Percentiles rank a stretch among this genome's conserved stretches.
phyloP scores from a whole-genome alignment of 768 basidiomycete genomes.

The Tremella yokohamensis region DNA sequence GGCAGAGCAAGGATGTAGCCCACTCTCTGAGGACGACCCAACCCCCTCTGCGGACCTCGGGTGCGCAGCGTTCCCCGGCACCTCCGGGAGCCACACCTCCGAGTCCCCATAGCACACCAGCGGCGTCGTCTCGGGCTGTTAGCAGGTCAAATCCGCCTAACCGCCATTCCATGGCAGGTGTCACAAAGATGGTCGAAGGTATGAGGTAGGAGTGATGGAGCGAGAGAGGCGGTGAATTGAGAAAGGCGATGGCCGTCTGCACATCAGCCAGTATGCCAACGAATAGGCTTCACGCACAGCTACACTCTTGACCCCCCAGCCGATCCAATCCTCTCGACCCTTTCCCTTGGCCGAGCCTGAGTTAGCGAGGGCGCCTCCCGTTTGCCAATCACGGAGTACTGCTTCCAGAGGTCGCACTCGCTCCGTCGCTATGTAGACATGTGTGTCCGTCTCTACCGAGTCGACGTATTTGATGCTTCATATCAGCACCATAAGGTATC shows the following conservation, averaged over 20 bases:
- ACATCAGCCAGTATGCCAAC: not conserved
- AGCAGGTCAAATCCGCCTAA: conserved; percentile 89
- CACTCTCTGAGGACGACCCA: conserved; percentile 82
- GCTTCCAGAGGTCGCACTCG: conserved; percentile 71
- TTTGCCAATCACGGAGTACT: conserved; percentile 62
- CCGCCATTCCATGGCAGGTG: conserved; percentile 93
- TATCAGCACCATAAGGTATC: not conserved
- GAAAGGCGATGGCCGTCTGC: conserved; percentile 81
- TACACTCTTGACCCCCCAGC: conserved; percentile 90
- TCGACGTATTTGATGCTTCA: conserved; percentile 81
- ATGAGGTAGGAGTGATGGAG: conserved; percentile 63
- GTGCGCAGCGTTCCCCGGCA: conserved; percentile 62
- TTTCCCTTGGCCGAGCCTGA: conserved; percentile 52
- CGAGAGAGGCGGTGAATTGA: conserved; percentile 83
- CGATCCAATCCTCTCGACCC: conserved; percentile 76
- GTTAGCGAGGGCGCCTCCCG: conserved; percentile 30
- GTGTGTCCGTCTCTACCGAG: conserved; percentile 79
- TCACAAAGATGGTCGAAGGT: conserved; percentile 70
- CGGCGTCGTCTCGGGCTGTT: conserved; percentile 75
- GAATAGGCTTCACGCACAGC: conserved; percentile 59
- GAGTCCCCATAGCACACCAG: conserved; percentile 61
- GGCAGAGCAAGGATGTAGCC: conserved; percentile 10
- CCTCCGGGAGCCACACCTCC: conserved; percentile 58
- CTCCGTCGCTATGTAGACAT: conserved; percentile 91
- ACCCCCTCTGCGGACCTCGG: conserved; percentile 83